Percentiles rank a stretch among this genome's conserved stretches.
phyloP scores from a whole-genome alignment of 129 eudicot genomes.

The Saussurea involucrata region DNA sequence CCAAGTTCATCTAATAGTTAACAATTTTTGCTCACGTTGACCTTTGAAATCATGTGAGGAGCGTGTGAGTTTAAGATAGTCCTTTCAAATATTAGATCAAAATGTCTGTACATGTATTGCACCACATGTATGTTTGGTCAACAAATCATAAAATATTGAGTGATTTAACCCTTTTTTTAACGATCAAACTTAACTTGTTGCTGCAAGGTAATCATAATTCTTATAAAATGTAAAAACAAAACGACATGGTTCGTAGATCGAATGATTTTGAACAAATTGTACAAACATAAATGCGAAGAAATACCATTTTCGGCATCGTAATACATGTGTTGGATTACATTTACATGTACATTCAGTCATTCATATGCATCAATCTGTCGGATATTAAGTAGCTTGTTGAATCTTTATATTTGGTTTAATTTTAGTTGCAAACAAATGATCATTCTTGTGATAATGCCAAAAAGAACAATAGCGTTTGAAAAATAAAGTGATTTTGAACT shows the following conservation, averaged over 20 bases:
- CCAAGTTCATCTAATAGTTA: background rate
- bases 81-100: constrained; percentile 1
- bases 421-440: background rate
- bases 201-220: background rate
- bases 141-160: constrained; percentile 7
- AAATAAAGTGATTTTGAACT: too few species aligned
- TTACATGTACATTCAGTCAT: too few species aligned
- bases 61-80: background rate
- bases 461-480: background rate
- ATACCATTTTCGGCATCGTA: too few species aligned
- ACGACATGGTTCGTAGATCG: background rate
- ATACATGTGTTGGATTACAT: too few species aligned
- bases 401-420: background rate
- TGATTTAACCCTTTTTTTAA: constrained; percentile 12
- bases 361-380: too few species aligned
- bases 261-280: background rate
- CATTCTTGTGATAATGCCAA: background rate
- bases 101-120: background rate
- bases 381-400: background rate
- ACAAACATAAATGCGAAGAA: background rate
- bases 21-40: background rate
- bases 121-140: constrained; percentile 18
- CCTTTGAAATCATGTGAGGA: background rate
- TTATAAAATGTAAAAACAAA: background rate
- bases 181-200: background rate